phyloP scores from a whole-genome alignment of 75 land plant genomes.

The Adiantum capillusveneris region DNA sequence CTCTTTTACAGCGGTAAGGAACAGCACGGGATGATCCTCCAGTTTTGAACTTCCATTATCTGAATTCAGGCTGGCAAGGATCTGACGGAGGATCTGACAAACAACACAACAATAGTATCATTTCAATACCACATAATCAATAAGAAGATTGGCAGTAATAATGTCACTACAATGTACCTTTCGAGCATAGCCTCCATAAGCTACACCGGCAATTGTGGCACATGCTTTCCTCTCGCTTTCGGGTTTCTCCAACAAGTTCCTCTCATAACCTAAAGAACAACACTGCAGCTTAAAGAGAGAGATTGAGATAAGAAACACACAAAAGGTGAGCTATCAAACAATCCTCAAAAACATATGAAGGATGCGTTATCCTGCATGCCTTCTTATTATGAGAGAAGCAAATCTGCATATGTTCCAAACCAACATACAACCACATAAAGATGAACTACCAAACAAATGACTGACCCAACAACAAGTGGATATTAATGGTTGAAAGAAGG shows the following conservation, averaged over 20 bases:
- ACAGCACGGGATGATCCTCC: neutral
- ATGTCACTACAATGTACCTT: slow-evolving; percentile 36
- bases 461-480: no score
- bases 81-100: neutral
- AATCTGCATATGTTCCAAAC: no score
- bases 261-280: no score
- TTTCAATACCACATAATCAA: neutral
- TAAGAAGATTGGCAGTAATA: neutral
- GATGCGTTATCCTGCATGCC: no score
- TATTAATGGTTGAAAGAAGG: no score
- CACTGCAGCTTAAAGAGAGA: no score
- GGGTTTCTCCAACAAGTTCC: neutral
- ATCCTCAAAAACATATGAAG: no score
- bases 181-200: slow-evolving; percentile 89
- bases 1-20: neutral
- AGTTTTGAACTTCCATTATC: neutral
- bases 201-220: slow-evolving; percentile 60
- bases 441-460: no score
- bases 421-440: no score
- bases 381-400: no score
- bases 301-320: no score
- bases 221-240: neutral
- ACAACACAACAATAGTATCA: neutral
- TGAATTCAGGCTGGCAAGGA: neutral
- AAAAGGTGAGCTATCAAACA: no score